phyloP scores from a whole-genome alignment of 1,284 basidiomycete genomes.

The Vanrija sp. region DNA sequence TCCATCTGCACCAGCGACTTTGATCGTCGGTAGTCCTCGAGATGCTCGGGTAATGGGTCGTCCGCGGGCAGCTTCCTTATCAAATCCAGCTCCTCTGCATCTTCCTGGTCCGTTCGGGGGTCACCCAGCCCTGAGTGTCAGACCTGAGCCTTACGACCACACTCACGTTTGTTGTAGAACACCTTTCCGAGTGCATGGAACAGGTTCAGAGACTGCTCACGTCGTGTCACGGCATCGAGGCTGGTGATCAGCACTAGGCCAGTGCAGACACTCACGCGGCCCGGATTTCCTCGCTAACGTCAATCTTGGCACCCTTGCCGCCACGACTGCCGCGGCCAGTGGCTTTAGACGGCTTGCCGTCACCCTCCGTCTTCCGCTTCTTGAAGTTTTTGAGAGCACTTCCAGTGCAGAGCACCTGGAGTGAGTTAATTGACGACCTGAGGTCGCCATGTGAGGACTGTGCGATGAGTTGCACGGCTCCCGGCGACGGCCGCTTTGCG shows the following conservation, averaged over 20 bases:
- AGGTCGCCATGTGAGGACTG: slow-evolving; percentile 84
- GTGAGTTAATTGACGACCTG: slow-evolving; percentile 82
- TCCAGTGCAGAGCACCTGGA: slow-evolving; percentile 64
- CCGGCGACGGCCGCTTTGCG: slow-evolving; percentile 55
- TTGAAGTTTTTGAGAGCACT: slow-evolving; percentile 5
- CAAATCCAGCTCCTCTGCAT: slow-evolving; percentile 25
- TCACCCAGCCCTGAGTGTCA: slow-evolving; percentile 36
- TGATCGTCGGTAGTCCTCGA: slow-evolving; percentile 61
- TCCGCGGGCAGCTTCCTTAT: slow-evolving; percentile 48
- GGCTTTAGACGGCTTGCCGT: slow-evolving; percentile 7
- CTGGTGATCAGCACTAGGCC: slow-evolving; percentile 21
- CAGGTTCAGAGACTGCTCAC: slow-evolving; percentile 80
- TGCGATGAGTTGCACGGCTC: slow-evolving; percentile 68
- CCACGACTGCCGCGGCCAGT: slow-evolving; percentile 21
- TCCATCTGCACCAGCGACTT: slow-evolving; percentile 76
- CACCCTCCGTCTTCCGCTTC: slow-evolving; percentile 18
- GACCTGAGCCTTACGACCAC: neutral
- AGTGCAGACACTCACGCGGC: slow-evolving; percentile 40
- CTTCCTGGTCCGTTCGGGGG: slow-evolving; percentile 33
- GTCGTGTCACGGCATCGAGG: slow-evolving; percentile 67
- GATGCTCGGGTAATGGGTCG: slow-evolving; percentile 56
- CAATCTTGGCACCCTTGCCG: slow-evolving; percentile 38
- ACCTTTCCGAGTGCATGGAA: slow-evolving; percentile 94
- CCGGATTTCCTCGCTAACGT: slow-evolving; percentile 43
- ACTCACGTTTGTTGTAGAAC: slow-evolving; percentile 85